phyloP scores from a whole-genome alignment of 441 rosid species.

The Adansonia gregorii region DNA sequence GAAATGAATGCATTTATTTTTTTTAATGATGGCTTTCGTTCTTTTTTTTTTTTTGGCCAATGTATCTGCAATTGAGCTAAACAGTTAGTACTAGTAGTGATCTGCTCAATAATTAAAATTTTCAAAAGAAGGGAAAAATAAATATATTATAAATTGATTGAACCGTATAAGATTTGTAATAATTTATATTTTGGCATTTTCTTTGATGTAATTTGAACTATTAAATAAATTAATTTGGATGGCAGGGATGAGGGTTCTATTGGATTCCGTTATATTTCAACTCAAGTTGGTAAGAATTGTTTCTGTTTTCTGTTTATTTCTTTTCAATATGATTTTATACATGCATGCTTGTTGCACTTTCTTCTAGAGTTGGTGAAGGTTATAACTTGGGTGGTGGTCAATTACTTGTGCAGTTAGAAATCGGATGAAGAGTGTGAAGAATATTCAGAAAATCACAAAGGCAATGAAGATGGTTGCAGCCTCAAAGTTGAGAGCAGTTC shows the following conservation, averaged over 20 bases:
- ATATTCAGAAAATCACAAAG: conserved; percentile 94
- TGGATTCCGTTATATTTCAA: conserved; percentile 79
- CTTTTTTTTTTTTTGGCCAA: background rate
- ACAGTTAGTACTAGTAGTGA: background rate
- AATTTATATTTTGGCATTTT: conserved; percentile 1
- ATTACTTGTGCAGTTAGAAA: conserved; percentile 68
- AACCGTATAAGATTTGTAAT: background rate
- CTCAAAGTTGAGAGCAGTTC: conserved; percentile 87
- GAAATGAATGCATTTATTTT: background rate
- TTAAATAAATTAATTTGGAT: conserved; percentile 29
- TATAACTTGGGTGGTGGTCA: conserved; percentile 22
- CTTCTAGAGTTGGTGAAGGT: conserved; percentile 5
- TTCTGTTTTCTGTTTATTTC: background rate
- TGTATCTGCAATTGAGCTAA: background rate
- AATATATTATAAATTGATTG: background rate
- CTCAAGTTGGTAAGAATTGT: conserved; percentile 74
- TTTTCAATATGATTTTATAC: background rate
- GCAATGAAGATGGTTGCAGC: conserved; percentile 99
- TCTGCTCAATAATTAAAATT: background rate
- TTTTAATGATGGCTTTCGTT: background rate
- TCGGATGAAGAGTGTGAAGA: conserved; percentile 97
- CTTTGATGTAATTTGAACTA: background rate
- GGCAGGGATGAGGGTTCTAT: conserved; percentile 75
- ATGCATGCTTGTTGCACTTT: background rate
- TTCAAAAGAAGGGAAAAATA: background rate